Conservation (phyloP, 176 grass and related monocot genomes). For the Oryza coarctata region DNA sequence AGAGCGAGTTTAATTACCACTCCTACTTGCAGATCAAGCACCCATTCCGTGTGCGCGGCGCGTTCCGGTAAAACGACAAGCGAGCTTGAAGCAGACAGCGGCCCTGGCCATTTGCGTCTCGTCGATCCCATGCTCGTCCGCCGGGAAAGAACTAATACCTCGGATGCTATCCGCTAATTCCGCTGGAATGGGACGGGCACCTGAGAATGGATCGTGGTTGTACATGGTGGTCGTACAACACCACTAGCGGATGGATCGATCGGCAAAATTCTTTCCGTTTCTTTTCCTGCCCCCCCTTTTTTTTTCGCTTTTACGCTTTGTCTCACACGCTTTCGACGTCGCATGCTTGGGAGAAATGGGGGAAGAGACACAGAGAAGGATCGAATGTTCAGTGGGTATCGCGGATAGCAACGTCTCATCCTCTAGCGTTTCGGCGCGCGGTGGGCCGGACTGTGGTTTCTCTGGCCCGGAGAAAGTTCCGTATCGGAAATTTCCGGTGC, state of each 20-base stretch:
- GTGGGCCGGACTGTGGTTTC: not conserved
- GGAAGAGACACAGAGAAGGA: not conserved
- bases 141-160: too few species aligned
- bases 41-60: too few species aligned
- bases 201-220: not conserved
- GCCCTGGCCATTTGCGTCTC: too few species aligned
- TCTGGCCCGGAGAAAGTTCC: not conserved
- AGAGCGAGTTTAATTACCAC: not conserved
- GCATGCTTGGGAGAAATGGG: not conserved
- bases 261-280: not conserved
- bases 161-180: too few species aligned
- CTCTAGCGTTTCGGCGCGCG: too few species aligned
- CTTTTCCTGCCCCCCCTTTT: not conserved
- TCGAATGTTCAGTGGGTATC: too few species aligned
- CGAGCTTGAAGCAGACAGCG: not conserved
- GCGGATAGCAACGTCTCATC: too few species aligned
- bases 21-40: too few species aligned
- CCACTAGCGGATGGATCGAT: not conserved
- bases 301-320: not conserved
- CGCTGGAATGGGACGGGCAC: too few species aligned
- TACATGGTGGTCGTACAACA: not conserved
- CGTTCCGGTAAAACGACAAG: not conserved
- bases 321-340: not conserved
- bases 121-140: too few species aligned
- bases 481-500: not conserved